Percentiles rank a stretch among this genome's conserved stretches.
These are phyloP conservation scores for Parasarocladium wereldwijsianum DNA, from an alignment of 2,329 filamentous ascomycete species.

Conservation along the genomic window DNA sequence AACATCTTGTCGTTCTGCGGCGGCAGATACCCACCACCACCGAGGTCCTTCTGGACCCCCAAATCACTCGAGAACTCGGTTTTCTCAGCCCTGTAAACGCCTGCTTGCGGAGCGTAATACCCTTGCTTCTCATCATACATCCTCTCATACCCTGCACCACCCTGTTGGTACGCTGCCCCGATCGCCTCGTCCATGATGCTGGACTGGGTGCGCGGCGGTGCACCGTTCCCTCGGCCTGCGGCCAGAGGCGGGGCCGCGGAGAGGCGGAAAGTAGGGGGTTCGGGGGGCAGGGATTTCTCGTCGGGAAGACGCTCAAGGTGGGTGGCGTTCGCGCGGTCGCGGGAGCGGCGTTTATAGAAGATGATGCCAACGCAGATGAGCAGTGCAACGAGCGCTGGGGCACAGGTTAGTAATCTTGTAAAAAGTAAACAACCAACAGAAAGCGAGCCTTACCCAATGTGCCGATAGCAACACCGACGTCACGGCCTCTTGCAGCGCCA, in stretches of 20 bases:
- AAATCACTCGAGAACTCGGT: no score
- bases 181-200: conserved; percentile 4
- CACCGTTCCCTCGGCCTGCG: no score
- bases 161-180: conserved; percentile 2
- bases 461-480: conserved; percentile 4
- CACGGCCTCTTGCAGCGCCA: neutral
- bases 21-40: neutral
- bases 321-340: neutral
- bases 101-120: neutral
- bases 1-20: neutral
- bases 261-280: conserved; percentile 2
- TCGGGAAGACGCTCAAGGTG: conserved; percentile 3
- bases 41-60: no score
- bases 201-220: neutral
- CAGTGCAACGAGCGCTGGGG: conserved; percentile 3
- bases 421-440: neutral
- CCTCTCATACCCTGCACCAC: neutral
- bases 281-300: conserved; percentile 1
- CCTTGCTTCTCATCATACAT: conserved; percentile 1
- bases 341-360: conserved; percentile 10
- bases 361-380: conserved; percentile 1
- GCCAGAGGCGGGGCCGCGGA: neutral
- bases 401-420: neutral
- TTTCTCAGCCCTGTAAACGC: neutral
- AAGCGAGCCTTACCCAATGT: conserved; percentile 3